Evolutionary conservation across 306 rosid genomes (phyloP), one percentile per base, ranked within the genome.

Genomic region (Sechiopsis laciniata): DNA sequence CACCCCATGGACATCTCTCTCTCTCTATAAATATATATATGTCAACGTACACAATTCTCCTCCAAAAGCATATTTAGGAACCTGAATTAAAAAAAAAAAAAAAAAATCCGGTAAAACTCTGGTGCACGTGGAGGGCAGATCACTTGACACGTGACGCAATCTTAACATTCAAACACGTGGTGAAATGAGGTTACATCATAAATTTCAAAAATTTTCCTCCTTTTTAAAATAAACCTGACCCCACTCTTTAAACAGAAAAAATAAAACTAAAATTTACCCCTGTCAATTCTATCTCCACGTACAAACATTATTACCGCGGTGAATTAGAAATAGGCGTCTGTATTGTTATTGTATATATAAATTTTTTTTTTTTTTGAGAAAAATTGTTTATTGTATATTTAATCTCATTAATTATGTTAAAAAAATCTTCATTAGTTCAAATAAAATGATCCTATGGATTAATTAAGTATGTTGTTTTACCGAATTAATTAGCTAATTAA

Each of bases 61-160:
- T n/a, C n/a, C n/a, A n/a, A n/a, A n/a, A 24, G 67, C n/a, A 15
- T 24, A 61, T 14, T 61, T 29, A 60, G n/a, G n/a, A n/a, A n/a
- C n/a, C n/a, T n/a, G n/a, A n/a, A n/a, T n/a, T n/a, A n/a, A n/a
- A n/a, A n/a, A n/a, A n/a, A n/a, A n/a, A n/a, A n/a, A n/a, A n/a
- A 26, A 26, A 4, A 19, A 15, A 62, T 12, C 13, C 16, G 7
- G 50, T 62, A 62, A 62, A 64, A 64, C 5, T 20, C 16, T 37
- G 26, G 52, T 2, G 71, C 53, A 64, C 71, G 71, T 64, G 71
- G 14, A 40, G 24, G 8, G 52, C 5, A 5, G 2, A 40, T 17
- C 52, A 64, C 71, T 22, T 16, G 22, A 35, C 68, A 61, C 68
- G 50, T 62, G 69, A 62, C n/a, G 71, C 5, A 40, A n/a, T 37